Conservation (phyloP, 192 early-diverging fungal genomes). For the Coemansia sp. region DNA sequence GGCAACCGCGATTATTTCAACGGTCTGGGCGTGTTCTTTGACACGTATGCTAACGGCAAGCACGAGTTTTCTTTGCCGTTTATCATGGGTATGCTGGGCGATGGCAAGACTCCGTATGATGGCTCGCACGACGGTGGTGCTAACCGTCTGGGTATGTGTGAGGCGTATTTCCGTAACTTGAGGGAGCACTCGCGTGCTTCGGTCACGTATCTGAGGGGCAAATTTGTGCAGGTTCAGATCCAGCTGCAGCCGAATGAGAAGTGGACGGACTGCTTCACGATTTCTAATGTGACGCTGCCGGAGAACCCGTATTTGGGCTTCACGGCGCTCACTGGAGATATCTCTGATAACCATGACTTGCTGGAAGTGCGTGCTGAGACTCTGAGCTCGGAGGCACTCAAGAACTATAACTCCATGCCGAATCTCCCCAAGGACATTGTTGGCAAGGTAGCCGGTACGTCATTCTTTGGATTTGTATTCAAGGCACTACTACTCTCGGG, state of each 20-base stretch:
- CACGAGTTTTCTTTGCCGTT: conserved; percentile 76
- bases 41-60: conserved; percentile 89
- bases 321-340: conserved; percentile 89
- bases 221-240: conserved; percentile 56
- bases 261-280: conserved; percentile 86
- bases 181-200: conserved; percentile 63
- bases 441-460: conserved; percentile 9
- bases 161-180: conserved; percentile 78
- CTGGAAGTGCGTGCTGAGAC: conserved; percentile 47
- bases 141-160: conserved; percentile 68
- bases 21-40: conserved; percentile 95
- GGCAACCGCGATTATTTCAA: conserved; percentile 85
- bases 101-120: conserved; percentile 88
- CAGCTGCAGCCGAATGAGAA: conserved; percentile 62
- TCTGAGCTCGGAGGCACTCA: conserved; percentile 45
- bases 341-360: conserved; percentile 69
- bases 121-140: conserved; percentile 79
- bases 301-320: conserved; percentile 85
- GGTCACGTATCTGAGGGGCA: conserved; percentile 75
- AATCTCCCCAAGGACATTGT: conserved; percentile 12
- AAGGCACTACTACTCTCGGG: conserved; percentile 48
- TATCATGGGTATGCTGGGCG: conserved; percentile 92
- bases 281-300: conserved; percentile 78
- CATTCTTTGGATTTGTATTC: conserved; percentile 37
- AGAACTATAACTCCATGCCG: conserved; percentile 44